Conservation (phyloP, 441 rosid genomes). For the Syzygium malaccense region DNA sequence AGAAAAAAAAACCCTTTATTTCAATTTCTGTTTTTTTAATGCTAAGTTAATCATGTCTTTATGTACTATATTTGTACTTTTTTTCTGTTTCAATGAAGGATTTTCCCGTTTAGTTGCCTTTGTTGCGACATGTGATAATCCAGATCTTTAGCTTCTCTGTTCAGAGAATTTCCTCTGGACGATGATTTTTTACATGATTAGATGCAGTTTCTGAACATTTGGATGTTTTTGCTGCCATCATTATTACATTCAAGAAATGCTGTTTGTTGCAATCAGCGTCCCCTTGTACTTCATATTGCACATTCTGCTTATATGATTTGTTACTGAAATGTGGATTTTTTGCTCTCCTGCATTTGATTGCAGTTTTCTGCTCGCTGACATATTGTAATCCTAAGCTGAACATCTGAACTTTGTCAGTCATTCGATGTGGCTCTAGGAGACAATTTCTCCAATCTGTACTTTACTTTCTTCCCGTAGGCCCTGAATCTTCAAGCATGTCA, state of each 20-base stretch:
- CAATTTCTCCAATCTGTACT: not conserved
- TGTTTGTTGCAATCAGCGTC: not conserved
- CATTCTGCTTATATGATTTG: not conserved
- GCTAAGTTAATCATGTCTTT: not conserved
- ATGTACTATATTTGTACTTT: not conserved
- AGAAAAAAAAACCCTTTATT: not conserved
- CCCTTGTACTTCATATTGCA: not conserved
- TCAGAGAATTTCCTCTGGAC: not conserved
- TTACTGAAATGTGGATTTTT: not conserved
- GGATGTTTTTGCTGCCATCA: not conserved
- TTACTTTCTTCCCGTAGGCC: not conserved
- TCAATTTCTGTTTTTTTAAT: not conserved
- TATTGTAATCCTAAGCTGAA: not conserved
- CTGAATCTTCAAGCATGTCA: conserved; percentile 48
- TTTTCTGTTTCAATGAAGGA: not conserved
- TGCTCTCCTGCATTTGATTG: not conserved
- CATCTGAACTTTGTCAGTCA: not conserved
- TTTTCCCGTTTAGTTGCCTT: not conserved
- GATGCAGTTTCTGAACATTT: not conserved
- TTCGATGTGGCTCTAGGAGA: not conserved
- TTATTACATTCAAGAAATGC: not conserved
- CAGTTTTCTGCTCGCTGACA: not conserved
- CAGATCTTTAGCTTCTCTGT: not conserved
- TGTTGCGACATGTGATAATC: not conserved
- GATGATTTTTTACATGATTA: not conserved